Conservation (phyloP, 116 monocot genomes). For the Cymodocea nodosa region DNA sequence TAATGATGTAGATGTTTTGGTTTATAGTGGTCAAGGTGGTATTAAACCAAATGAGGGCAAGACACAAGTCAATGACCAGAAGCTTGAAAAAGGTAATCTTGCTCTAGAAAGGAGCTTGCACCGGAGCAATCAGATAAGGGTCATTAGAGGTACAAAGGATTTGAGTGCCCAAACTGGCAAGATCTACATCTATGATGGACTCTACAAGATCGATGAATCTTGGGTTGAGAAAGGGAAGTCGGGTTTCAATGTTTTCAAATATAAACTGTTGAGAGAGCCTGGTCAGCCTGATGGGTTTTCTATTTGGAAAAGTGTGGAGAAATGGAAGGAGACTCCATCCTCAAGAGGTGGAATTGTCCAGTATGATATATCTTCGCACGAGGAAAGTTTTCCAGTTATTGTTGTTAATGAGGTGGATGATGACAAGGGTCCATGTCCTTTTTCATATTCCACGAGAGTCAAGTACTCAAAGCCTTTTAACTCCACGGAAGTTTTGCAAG, state of each 20-base stretch:
- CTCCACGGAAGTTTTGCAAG: constrained; percentile 17
- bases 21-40: constrained; percentile 64
- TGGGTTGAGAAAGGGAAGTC: constrained; percentile 62
- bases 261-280: constrained; percentile 52
- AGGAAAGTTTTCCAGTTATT: constrained; percentile 47
- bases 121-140: constrained; percentile 46
- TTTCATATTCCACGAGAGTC: constrained; percentile 38
- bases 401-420: constrained; percentile 78
- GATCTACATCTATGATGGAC: constrained; percentile 84
- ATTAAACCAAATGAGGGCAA: constrained; percentile 10
- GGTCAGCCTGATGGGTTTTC: constrained; percentile 62
- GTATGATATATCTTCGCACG: constrained; percentile 49
- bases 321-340: constrained; percentile 53
- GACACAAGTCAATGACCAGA: constrained; percentile 41
- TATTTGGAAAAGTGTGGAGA: constrained; percentile 52
- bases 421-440: constrained; percentile 44
- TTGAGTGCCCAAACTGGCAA: constrained; percentile 17
- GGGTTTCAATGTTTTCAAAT: constrained; percentile 71
- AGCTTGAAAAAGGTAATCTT: constrained; percentile 84
- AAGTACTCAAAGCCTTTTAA: constrained; percentile 16
- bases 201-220: constrained; percentile 67
- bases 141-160: constrained; percentile 61
- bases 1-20: constrained; percentile 32
- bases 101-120: constrained; percentile 72
- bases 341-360: constrained; percentile 41